Evolutionary conservation across 2,329 filamentous ascomycete species (phyloP).

Genomic region (Gnomoniopsis sp.): DNA sequence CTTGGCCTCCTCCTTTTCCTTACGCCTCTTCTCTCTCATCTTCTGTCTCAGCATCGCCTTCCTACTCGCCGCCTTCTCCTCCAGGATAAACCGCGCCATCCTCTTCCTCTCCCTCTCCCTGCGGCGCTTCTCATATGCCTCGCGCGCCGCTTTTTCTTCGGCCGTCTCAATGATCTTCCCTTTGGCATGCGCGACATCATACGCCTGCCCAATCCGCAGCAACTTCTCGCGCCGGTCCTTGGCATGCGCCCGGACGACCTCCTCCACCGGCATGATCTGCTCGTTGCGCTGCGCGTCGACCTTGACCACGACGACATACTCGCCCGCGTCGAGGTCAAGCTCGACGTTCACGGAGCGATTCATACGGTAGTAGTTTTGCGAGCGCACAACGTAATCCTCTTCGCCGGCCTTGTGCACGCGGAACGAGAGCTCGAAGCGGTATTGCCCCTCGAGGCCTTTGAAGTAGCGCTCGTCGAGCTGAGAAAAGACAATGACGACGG

Average conservation of each 20-base stretch:
- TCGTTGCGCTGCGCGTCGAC: slow-evolving; percentile 48
- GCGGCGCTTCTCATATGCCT: slow-evolving; percentile 44
- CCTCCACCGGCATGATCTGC: slow-evolving; percentile 44
- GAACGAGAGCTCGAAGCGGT: slow-evolving; percentile 40
- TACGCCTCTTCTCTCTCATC: slow-evolving; percentile 32
- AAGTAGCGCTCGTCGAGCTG: slow-evolving; percentile 63
- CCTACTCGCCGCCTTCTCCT: slow-evolving; percentile 32
- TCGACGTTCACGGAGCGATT: slow-evolving; percentile 57
- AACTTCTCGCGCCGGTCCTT: slow-evolving; percentile 54
- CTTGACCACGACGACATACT: slow-evolving; percentile 55
- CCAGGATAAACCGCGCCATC: slow-evolving; percentile 40
- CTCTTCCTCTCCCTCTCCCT: slow-evolving; percentile 48
- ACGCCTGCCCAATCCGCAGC: slow-evolving; percentile 53
- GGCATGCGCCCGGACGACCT: slow-evolving; percentile 53
- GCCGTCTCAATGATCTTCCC: slow-evolving; percentile 48
- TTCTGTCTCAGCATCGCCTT: slow-evolving; percentile 34
- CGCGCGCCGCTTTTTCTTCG: slow-evolving; percentile 46
- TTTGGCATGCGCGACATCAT: slow-evolving; percentile 59
- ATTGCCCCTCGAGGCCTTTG: slow-evolving; percentile 58
- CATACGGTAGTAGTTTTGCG: slow-evolving; percentile 57
- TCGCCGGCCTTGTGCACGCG: slow-evolving; percentile 42
- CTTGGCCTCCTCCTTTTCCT: slow-evolving; percentile 18
- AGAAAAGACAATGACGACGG: slow-evolving; percentile 56
- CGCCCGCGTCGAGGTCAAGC: slow-evolving; percentile 53
- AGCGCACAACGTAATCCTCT: slow-evolving; percentile 58